phyloP scores from a whole-genome alignment of 2,329 filamentous ascomycete species.

The Acephala macrosclerotiorum region DNA sequence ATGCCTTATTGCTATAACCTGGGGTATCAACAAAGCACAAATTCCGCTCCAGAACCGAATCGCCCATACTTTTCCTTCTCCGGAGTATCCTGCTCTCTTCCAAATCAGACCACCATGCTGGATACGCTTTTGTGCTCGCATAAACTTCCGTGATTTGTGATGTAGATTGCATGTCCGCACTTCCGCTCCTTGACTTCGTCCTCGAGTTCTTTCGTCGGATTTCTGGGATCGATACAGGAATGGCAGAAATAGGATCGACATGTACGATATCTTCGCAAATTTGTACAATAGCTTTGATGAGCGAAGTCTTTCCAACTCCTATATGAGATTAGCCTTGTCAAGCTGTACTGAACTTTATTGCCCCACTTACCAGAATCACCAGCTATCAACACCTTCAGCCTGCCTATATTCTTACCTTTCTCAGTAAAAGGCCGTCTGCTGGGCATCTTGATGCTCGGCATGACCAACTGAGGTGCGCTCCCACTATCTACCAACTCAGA shows the following conservation, averaged over 20 bases:
- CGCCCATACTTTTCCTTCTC: constrained; percentile 75
- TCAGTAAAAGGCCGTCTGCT: constrained; percentile 88
- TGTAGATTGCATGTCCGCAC: constrained; percentile 43
- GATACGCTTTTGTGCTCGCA: constrained; percentile 84
- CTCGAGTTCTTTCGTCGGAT: constrained; percentile 37
- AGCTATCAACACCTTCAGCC: constrained; percentile 87
- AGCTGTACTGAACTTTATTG: neutral
- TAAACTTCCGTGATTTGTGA: constrained; percentile 69
- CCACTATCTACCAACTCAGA: constrained; percentile 56
- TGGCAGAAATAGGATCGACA: constrained; percentile 66
- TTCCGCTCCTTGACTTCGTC: constrained; percentile 36
- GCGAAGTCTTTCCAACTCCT: constrained; percentile 88
- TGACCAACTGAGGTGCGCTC: constrained; percentile 82
- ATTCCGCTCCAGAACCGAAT: constrained; percentile 86
- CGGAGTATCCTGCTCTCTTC: constrained; percentile 68
- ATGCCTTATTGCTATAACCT: constrained; percentile 62
- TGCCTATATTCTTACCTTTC: constrained; percentile 82
- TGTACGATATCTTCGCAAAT: constrained; percentile 92
- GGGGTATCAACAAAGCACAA: constrained; percentile 92
- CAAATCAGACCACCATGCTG: constrained; percentile 86
- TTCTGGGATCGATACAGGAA: constrained; percentile 41
- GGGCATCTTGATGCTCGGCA: constrained; percentile 95
- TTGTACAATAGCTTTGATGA: constrained; percentile 89
- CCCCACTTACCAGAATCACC: constrained; percentile 72
- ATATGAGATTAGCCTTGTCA: constrained; percentile 29